A percentile compares a stretch with the other conserved stretches of the same genome.
Conservation (phyloP, 768 basidiomycete genomes). For the Russula olivacea region DNA sequence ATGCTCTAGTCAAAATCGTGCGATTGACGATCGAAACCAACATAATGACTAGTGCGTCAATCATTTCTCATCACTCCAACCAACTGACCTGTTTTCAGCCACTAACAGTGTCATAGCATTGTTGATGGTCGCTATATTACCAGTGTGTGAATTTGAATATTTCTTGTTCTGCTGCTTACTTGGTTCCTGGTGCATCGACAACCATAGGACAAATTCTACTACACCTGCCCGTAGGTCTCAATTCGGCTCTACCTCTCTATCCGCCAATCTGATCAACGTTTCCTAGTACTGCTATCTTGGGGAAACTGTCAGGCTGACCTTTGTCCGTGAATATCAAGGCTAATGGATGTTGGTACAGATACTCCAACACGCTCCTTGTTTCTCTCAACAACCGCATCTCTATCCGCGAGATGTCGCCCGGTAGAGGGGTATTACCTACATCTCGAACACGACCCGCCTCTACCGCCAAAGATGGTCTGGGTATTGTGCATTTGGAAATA, state of each 20-base stretch:
- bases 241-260: neutral
- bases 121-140: neutral
- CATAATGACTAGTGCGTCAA: neutral
- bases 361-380: slow-evolving; percentile 13
- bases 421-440: neutral
- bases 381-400: slow-evolving; percentile 17
- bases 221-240: slow-evolving; percentile 7
- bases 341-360: neutral
- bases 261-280: neutral
- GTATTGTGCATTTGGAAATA: neutral
- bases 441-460: neutral
- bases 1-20: neutral
- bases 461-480: neutral
- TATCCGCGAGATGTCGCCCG: neutral
- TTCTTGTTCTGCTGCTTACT: neutral
- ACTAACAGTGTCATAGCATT: neutral
- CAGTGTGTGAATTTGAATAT: neutral
- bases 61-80: neutral
- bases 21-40: slow-evolving; percentile 13
- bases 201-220: slow-evolving; percentile 5
- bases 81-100: neutral
- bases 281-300: slow-evolving; percentile 1
- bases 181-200: neutral
- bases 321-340: neutral
- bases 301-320: slow-evolving; percentile 3